A percentile compares a stretch with the other conserved stretches of the same genome.
Conservation (phyloP, 352 stramenopile genomes). For the Albugo candida region DNA sequence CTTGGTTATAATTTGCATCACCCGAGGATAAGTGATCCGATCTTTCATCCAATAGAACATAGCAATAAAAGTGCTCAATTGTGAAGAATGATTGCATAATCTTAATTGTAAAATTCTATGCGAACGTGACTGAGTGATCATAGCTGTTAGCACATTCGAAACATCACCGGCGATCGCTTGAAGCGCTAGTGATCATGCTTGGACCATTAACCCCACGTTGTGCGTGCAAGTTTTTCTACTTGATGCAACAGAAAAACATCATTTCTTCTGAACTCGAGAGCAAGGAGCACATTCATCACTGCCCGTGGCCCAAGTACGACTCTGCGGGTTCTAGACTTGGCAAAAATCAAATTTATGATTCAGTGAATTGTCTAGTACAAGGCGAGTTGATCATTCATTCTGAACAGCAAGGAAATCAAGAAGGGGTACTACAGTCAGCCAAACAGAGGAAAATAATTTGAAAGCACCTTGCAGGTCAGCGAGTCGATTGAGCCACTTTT, state of each 20-base stretch:
- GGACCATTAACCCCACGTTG: constrained; percentile 57
- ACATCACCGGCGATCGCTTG: constrained; percentile 28
- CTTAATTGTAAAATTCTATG: too few relatives aligned
- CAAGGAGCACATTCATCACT: constrained; percentile 30
- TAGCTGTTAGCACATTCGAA: constrained; percentile 16
- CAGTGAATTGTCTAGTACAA: constrained; percentile 61
- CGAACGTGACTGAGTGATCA: too few relatives aligned
- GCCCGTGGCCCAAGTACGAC: constrained; percentile 39
- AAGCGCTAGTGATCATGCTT: constrained; percentile 52
- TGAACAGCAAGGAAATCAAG: constrained; percentile 25
- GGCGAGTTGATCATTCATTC: constrained; percentile 45
- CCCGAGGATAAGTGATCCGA: too few relatives aligned
- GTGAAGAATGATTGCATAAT: too few relatives aligned
- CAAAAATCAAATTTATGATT: constrained; percentile 65
- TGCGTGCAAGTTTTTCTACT: constrained; percentile 59
- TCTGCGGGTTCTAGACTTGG: constrained; percentile 26
- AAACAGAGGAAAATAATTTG: constrained; percentile 30
- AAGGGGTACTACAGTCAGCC: constrained; percentile 39
- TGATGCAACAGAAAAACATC: constrained; percentile 15
- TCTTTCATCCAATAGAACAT: too few relatives aligned
- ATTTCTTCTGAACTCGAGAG: constrained; percentile 1
- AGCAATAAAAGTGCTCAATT: too few relatives aligned
- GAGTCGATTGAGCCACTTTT: constrained; percentile 43
- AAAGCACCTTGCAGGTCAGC: constrained; percentile 47
- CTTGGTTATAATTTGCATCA: too few relatives aligned